phyloP scores from a whole-genome alignment of 768 basidiomycete genomes.

The Cubamyces sp. region DNA sequence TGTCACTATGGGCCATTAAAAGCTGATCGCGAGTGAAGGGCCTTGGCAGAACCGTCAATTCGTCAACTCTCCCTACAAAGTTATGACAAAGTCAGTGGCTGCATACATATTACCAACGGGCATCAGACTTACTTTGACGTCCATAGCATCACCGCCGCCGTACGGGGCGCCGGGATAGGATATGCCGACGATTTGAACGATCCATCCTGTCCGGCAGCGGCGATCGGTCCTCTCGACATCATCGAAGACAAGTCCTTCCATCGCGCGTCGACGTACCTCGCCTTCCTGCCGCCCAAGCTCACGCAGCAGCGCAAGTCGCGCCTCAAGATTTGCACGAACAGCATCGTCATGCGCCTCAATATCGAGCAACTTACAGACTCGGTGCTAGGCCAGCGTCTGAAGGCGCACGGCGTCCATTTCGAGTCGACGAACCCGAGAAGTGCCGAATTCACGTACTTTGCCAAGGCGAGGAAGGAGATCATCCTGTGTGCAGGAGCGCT shows the following conservation, averaged over 20 bases:
- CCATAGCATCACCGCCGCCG: constrained; percentile 12
- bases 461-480: constrained; percentile 27
- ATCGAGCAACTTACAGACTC: background rate
- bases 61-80: background rate
- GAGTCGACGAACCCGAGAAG: constrained; percentile 8
- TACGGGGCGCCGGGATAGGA: constrained; percentile 20
- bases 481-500: constrained; percentile 31
- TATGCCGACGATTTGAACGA: constrained; percentile 25
- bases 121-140: no score
- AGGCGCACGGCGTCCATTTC: constrained; percentile 7
- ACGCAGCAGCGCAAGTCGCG: constrained; percentile 8
- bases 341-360: constrained; percentile 10
- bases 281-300: constrained; percentile 25
- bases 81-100: constrained; percentile 2
- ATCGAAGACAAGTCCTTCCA: constrained; percentile 21
- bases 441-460: constrained; percentile 1
- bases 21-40: background rate
- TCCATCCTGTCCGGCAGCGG: constrained; percentile 22
- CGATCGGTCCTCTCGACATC: constrained; percentile 20
- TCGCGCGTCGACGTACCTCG: constrained; percentile 28
- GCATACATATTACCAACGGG: background rate
- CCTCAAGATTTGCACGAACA: constrained; percentile 29
- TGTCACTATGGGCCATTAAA: no score
- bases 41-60: constrained; percentile 21
- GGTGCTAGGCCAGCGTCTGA: background rate